Evolutionary conservation across 148 eudicot species (phyloP), one percentile per base, ranked within the genome.

Genomic region (Suaeda aralocaspica): DNA sequence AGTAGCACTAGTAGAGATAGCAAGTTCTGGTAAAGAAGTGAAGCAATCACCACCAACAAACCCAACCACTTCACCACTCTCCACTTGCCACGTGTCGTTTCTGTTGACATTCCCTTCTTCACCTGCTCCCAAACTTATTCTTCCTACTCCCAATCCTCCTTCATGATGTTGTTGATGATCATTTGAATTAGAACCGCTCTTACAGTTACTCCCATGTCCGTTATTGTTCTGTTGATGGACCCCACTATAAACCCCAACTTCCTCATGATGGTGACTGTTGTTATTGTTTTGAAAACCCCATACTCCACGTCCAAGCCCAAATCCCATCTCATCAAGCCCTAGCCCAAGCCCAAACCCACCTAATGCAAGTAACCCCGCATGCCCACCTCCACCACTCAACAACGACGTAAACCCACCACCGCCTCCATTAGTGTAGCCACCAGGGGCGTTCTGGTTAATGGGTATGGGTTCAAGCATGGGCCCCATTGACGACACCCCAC

Each of bases 61-160:
- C 11, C 67, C 72, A 68, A 29, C 74, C 79, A 67, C 82, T 76
- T 82, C 84, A n/a, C 81, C 86, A 68, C 82, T 80, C 63, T 75
- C 88, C 63, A 83, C 39, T 57, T 87, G 96, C 96, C 96, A 89
- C 71, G 82, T 74, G 81, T 77, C 74, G 64, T 77, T 83, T 3
- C 70, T n/a, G 6, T 29, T 57, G 46, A 39, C 44, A 21, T 60
- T 76, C 0, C 64, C 78, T 0, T 62, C 81, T 24, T 34, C 61
- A 9, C 48, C 34, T 3, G 19, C 75, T 15, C 49, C 59, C 0
- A 42, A 77, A 22, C 68, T 80, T 10, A 58, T 77, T 16, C 31
- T 74, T 0, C 69, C 78, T 8, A 73, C 82, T 5, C 76, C 80
- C 29, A 39, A 73, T 0, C 41, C 73, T 0, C 71, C n/a, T n/a